phyloP scores from a whole-genome alignment of 2,329 filamentous ascomycete genomes.

The Xylaria sp. region DNA sequence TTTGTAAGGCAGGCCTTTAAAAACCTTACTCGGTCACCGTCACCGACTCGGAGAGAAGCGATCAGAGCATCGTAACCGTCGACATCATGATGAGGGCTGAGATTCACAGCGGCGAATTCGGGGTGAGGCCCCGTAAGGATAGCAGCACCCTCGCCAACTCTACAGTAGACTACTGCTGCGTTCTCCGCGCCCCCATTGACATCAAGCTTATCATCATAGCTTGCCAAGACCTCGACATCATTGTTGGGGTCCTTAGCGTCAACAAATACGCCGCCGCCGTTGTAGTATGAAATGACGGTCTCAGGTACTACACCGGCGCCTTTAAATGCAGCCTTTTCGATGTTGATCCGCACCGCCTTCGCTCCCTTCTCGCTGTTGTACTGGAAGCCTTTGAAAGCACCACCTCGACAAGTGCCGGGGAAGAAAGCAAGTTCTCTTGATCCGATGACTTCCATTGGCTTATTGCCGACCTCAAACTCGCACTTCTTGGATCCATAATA shows the following conservation, averaged over 20 bases:
- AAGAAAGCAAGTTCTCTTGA: conserved; percentile 88
- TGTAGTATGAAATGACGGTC: conserved; percentile 83
- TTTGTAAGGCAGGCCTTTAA: conserved; percentile 82
- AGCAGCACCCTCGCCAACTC: conserved; percentile 80
- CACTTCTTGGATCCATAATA: conserved; percentile 87
- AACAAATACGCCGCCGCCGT: conserved; percentile 93
- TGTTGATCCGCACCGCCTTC: conserved; percentile 73
- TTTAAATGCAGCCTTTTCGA: conserved; percentile 69
- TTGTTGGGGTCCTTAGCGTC: conserved; percentile 69
- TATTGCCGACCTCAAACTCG: conserved; percentile 91
- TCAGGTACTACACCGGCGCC: conserved; percentile 62
- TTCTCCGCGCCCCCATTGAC: conserved; percentile 78
- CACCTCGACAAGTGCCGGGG: conserved; percentile 84
- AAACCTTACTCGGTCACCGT: conserved; percentile 76
- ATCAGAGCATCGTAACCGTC: conserved; percentile 78
- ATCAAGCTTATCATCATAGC: conserved; percentile 77
- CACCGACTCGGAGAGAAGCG: conserved; percentile 72
- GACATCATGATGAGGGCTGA: conserved; percentile 73
- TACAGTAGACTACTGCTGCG: conserved; percentile 85
- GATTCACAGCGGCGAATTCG: conserved; percentile 87
- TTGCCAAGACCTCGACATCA: conserved; percentile 84
- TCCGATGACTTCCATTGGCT: conserved; percentile 84
- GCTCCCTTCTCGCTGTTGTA: conserved; percentile 91
- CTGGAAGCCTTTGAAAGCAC: conserved; percentile 88
- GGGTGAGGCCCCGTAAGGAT: conserved; percentile 90